Conservation (phyloP, 2,329 filamentous ascomycete genomes). For the Trichoderma sp. region DNA sequence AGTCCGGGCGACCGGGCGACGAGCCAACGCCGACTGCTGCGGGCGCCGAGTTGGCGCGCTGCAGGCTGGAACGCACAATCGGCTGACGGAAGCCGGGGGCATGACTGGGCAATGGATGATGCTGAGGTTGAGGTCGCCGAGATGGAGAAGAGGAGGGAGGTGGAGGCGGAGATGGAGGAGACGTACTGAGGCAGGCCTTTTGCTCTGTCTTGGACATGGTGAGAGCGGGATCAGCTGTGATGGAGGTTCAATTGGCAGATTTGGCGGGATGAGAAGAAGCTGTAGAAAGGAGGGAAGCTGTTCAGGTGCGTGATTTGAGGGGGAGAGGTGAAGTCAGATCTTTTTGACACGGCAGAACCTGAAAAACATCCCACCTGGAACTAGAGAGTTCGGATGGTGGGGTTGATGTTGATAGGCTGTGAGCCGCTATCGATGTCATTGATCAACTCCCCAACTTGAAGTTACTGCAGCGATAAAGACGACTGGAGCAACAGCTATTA, state of each 20-base stretch:
- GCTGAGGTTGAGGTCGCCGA: constrained; percentile 36
- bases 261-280: constrained; percentile 18
- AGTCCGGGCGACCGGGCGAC: constrained; percentile 37
- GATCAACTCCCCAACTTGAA: constrained; percentile 2
- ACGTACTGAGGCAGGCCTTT: constrained; percentile 65
- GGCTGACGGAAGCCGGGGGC: constrained; percentile 8
- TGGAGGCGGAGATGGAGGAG: constrained; percentile 41
- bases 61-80: constrained; percentile 30
- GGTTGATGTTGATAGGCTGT: constrained; percentile 27
- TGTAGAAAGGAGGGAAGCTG: constrained; percentile 17
- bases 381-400: constrained; percentile 30
- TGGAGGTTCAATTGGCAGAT: constrained; percentile 7
- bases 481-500: background rate
- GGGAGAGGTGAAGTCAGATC: constrained; percentile 13
- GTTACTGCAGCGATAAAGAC: background rate
- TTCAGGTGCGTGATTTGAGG: constrained; percentile 39
- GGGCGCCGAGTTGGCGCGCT: constrained; percentile 33
- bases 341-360: constrained; percentile 17
- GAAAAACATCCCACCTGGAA: constrained; percentile 24
- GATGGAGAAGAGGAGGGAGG: constrained; percentile 36
- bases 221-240: constrained; percentile 28
- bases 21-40: constrained; percentile 28
- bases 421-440: constrained; percentile 21
- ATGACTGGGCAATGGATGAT: constrained; percentile 34
- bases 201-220: constrained; percentile 59